Base-by-base conservation (phyloP, 129 eudicot genomes). In the Logfia minima region DNA sequence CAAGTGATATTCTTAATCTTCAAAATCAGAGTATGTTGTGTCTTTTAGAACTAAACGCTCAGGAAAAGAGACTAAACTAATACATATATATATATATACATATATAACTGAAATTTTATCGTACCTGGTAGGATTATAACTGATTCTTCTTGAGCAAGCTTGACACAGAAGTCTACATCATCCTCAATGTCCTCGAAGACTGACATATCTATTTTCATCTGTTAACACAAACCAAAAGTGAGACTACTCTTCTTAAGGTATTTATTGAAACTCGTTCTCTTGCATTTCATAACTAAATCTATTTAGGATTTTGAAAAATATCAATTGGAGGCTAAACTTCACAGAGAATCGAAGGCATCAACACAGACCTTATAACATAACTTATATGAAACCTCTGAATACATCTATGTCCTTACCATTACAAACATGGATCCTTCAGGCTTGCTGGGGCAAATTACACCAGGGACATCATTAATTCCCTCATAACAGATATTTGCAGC, bases 401-500 rank as follows among this genome's bases (percentile, higher is more conserved):
- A 10, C 28, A 62, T 17, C n/a, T 37, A 51, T 60, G 45, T 60
- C 35, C 88, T 83, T 81, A 93, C 98, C 98, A 93, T 91, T 45
- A 86, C 86, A 89, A 91, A 93, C 98, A 91, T 87, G 39, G 96
- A 86, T 75, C 98, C 98, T 84, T 91, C 84, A 5, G 98, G 97
- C 61, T 90, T 93, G 87, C 95, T 82, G 3, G 96, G 98, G 77
- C 98, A 93, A 65, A 77, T 86, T 60, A 93, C 23, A 81, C 92
- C 85, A 31, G 93, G 89, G 63, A 93, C 85, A 21, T 89, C 97
- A 72, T 86, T 58, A 21, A 83, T 51, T 68, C 77, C 79, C 9
- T 86, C 83, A 8, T 81, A 91, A 62, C 90, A 81, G 41, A 78
- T 77, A 13, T 85, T 88, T 37, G 93, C 98, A 61, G 67, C 71